Evolutionary conservation across 306 rosid species (phyloP), one percentile per base, ranked within the genome.

Genomic region (Castanea sativa): DNA sequence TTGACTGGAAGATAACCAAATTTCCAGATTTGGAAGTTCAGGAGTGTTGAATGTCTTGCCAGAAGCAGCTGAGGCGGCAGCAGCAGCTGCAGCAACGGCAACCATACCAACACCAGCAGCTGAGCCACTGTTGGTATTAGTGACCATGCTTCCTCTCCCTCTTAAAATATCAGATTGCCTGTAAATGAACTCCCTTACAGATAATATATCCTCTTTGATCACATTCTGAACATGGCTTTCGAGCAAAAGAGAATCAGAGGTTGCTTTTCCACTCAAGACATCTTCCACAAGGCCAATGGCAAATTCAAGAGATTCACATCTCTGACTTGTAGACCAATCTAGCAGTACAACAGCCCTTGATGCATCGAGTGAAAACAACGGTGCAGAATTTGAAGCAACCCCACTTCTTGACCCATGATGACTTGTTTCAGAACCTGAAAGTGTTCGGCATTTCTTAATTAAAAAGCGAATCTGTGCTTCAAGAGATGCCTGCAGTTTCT

Each of bases 81-180:
- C 97, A 11, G 96, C 97, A 25, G 94, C 97, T 16, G 97, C 97
- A 51, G 95, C 97, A 73, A 88, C 89, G 43, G 97, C 98, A 73
- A 83, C 97, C 97, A 94, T 92, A 84, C 98, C 97, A 74, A 87
- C 97, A 76, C 94, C 96, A 51, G 86, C 89, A 77, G 88, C 88
- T 67, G 97, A 83, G 30, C 95, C 93, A 76, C 91, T 82, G 86
- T 82, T 94, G 68, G 91, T 64, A 88, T 90, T 94, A 35, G 63
- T 33, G 27, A 88, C 85, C 72, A 75, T 52, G 20, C 93, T 91
- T 57, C 96, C 94, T 83, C 87, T 87, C 56, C 99, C 99, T 76
- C 97, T 85, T 81, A 92, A 83, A 86, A 92, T 92, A 83, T 94
- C 93, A 82, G 90, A 81, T 78, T 91, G 97, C 86, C 93, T 88